phyloP scores from a whole-genome alignment of 306 rosid genomes.

The barrel medic (Medicago truncatula) region DNA sequence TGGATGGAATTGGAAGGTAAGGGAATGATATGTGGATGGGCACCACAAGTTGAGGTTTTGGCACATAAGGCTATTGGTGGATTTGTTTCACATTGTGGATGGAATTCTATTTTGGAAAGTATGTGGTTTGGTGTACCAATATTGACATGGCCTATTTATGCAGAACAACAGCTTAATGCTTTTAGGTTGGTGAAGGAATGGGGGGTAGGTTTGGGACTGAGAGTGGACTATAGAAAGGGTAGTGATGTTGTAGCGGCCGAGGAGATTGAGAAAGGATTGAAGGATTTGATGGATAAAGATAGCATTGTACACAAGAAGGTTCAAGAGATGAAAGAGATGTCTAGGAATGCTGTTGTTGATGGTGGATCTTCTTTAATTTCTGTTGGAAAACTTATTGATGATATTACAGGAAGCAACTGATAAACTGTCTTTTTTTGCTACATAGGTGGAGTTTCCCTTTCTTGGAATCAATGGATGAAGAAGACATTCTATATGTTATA shows the following conservation, averaged over 20 bases:
- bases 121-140: constrained; percentile 75
- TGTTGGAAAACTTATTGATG: constrained; percentile 35
- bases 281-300: constrained; percentile 46
- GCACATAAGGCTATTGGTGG: constrained; percentile 60
- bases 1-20: constrained; percentile 48
- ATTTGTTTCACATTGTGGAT: constrained; percentile 70
- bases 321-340: constrained; percentile 45
- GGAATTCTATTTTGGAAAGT: constrained; percentile 76
- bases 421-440: background rate
- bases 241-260: constrained; percentile 55
- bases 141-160: constrained; percentile 76
- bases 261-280: constrained; percentile 54
- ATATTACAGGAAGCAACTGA: constrained; percentile 36
- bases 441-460: constrained; percentile 9
- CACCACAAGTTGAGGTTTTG: constrained; percentile 62
- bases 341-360: constrained; percentile 45
- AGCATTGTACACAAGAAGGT: constrained; percentile 49
- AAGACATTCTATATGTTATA: background rate
- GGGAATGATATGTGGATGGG: constrained; percentile 70
- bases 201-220: constrained; percentile 54
- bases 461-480: background rate
- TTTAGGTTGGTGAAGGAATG: constrained; percentile 58
- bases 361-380: constrained; percentile 56
- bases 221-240: constrained; percentile 50
- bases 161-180: constrained; percentile 76